Conservation (phyloP, 2,329 filamentous ascomycete species). For the Fusarium siculi region DNA sequence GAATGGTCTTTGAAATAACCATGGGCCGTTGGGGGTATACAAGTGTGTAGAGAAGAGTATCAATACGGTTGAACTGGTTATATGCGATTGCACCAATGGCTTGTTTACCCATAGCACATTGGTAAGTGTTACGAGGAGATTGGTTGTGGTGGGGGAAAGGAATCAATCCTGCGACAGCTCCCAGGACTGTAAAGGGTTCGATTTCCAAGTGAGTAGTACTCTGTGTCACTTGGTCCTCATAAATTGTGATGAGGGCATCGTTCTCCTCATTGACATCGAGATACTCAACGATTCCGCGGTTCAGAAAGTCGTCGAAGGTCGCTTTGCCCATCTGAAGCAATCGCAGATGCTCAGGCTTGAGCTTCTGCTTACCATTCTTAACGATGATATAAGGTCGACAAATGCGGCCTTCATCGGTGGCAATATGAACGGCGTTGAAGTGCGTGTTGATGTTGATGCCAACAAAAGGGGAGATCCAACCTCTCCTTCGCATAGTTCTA, state of each 20-base stretch:
- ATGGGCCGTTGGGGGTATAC: constrained; percentile 98
- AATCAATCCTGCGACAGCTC: constrained; percentile 94
- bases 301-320: constrained; percentile 94
- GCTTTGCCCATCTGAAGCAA: constrained; percentile 84
- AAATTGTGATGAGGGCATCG: constrained; percentile 90
- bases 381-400: constrained; percentile 97
- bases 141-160: constrained; percentile 99
- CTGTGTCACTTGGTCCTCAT: constrained; percentile 83
- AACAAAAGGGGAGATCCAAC: constrained; percentile 94
- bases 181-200: constrained; percentile 95
- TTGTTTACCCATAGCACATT: constrained; percentile 99
- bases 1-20: constrained; percentile 97
- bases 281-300: constrained; percentile 91
- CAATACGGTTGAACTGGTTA: constrained; percentile 97
- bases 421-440: constrained; percentile 91
- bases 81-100: constrained; percentile 98
- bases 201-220: constrained; percentile 96
- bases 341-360: constrained; percentile 81
- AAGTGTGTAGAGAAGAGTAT: constrained; percentile 94
- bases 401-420: constrained; percentile 95
- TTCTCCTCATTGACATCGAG: constrained; percentile 99
- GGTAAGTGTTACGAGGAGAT: constrained; percentile 97
- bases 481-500: constrained; percentile 85
- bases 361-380: constrained; percentile 84
- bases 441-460: constrained; percentile 97